Evolutionary conservation across 805 yeast species (phyloP).

Genomic region (Candida loeiensis): DNA sequence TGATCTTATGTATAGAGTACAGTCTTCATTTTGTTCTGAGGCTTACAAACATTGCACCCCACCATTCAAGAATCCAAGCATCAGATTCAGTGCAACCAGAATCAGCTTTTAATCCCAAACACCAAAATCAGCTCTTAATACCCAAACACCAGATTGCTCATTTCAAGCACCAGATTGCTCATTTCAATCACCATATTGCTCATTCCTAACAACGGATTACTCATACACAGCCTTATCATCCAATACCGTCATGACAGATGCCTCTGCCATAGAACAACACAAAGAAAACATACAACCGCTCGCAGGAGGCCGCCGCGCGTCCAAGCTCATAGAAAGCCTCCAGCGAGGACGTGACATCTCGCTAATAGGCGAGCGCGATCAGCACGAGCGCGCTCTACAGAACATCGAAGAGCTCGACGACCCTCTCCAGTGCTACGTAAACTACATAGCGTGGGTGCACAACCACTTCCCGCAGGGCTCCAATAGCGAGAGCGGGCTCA

Average conservation of each 20-base stretch:
- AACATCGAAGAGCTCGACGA: slow-evolving; percentile 69
- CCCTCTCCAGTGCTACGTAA: slow-evolving; percentile 73
- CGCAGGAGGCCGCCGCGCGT: slow-evolving; percentile 65
- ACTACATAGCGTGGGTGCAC: slow-evolving; percentile 72
- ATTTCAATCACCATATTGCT: no score
- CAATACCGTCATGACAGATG: slow-evolving; percentile 12
- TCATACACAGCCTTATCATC: not conserved
- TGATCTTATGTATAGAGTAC: no score
- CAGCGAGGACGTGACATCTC: slow-evolving; percentile 16
- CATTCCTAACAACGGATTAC: not conserved
- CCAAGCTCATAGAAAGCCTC: slow-evolving; percentile 48
- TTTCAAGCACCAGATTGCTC: no score
- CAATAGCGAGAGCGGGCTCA: slow-evolving; percentile 59
- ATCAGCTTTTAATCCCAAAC: no score
- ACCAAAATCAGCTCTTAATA: no score
- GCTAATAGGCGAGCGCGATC: slow-evolving; percentile 33
- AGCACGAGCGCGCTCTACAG: slow-evolving; percentile 48
- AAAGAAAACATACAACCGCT: slow-evolving; percentile 77
- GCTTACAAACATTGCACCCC: no score
- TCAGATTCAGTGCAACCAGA: no score
- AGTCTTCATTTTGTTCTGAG: no score
- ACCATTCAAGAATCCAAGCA: no score
- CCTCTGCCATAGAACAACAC: slow-evolving; percentile 36
- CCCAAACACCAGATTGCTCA: no score
- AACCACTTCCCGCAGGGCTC: slow-evolving; percentile 60